Conservation (phyloP, 2,329 filamentous ascomycete species). For the Colletotrichum falcatum region DNA sequence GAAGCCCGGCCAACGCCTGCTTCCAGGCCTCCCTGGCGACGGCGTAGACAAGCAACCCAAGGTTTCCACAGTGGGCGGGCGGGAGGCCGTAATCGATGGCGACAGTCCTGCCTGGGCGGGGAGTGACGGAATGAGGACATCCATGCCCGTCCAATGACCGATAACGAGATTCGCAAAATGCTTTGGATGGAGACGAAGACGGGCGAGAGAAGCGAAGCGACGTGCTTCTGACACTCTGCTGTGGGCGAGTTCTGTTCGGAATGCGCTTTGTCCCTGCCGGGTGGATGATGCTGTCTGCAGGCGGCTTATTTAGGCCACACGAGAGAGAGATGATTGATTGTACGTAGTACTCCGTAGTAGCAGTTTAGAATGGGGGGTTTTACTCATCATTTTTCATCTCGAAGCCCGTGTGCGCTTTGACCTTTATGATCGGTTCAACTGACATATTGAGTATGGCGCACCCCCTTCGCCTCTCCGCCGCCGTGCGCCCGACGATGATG, state of each 20-base stretch:
- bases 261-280: constrained; percentile 19
- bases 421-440: not conserved
- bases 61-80: not conserved
- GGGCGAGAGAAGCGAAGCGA: not conserved
- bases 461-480: not conserved
- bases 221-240: not conserved
- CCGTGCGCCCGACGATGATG: not conserved
- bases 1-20: constrained; percentile 18
- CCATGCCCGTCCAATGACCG: constrained; percentile 32
- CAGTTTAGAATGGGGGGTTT: not conserved
- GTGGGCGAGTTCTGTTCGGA: not conserved
- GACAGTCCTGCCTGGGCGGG: constrained; percentile 19
- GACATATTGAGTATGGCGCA: constrained; percentile 10
- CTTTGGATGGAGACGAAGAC: constrained; percentile 21
- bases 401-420: constrained; percentile 22
- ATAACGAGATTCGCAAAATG: constrained; percentile 33
- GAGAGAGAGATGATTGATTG: not conserved
- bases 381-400: not conserved
- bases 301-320: not conserved
- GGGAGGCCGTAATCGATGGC: not conserved
- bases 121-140: constrained; percentile 10
- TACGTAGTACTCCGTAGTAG: too few relatives aligned
- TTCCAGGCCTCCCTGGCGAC: constrained; percentile 11
- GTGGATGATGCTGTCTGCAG: constrained; percentile 9
- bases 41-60: not conserved